Evolutionary conservation across 139 green algal genomes (phyloP), one percentile per base, ranked within the genome.

Genomic region (Chlorokybus atmophyticus): DNA sequence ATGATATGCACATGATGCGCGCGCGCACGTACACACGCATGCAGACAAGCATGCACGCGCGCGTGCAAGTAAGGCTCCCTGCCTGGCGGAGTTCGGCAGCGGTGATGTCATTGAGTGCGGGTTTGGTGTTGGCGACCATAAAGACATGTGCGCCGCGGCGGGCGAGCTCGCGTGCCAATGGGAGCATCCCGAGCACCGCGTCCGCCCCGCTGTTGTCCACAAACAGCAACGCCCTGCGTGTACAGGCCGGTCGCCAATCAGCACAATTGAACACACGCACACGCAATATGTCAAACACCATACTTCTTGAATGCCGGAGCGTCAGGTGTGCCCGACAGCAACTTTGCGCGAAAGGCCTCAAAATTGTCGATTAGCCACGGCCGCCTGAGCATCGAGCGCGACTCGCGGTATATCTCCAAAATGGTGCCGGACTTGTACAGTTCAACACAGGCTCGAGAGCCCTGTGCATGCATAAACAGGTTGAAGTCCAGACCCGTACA

Each of bases 101-200:
- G 2, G 92, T 99, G 74, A 97, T 83, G 71, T 99, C 92, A 57
- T 99, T 99, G 72, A 99, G 94, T 29, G 92, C 92, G 1, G 92
- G 91, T 40, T 85, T 73, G 7, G 67, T 76, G 68, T 97, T 97
- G 50, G 83, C 90, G 5, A 85, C 83, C 58, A 97, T 52, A n/a
- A 95, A 79, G 4, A 93, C 86, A 42, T 77, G 69, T 14, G 10
- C n/a, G n/a, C n/a, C n/a, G n/a, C n/a, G n/a, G n/a, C n/a, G n/a
- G n/a, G 97, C 77, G 40, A 99, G 70, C 70, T 95, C 92, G 0
- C 91, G 66, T 4, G 85, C 84, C 32, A 99, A 75, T 1, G 92
- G 92, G 40, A 99, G 54, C 77, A 96, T 90, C 57, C 92, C 92
- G 27, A 99, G 77, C 49, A 99, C 85, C 0, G 90, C 64, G 63